Percentiles rank a stretch among this genome's conserved stretches.
Conservation (phyloP, 192 early-diverging fungal species). For the Linnemannia elongata region DNA sequence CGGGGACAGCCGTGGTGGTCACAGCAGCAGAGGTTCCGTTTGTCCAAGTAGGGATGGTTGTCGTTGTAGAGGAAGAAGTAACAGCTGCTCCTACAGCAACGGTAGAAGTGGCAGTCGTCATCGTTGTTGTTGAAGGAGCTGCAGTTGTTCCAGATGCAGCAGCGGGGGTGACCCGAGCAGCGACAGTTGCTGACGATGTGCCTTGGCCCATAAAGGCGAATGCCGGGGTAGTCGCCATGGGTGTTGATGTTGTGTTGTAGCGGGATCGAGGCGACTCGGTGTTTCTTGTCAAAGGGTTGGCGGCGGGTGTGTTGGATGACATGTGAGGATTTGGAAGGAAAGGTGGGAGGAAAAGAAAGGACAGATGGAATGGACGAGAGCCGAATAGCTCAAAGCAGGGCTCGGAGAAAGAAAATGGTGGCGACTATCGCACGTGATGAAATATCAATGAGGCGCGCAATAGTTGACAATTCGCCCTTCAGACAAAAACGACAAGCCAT, state of each 20-base stretch:
- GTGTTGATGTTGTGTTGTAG: not conserved
- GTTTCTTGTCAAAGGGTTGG: not conserved
- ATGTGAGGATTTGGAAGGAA: not conserved
- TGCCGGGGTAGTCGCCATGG: not conserved
- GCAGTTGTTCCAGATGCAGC: constrained; percentile 27
- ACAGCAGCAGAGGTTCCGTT: not conserved
- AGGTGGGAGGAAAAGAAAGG: no score
- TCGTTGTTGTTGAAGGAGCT: not conserved
- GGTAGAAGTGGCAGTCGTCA: not conserved
- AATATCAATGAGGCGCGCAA: no score
- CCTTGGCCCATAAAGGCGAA: constrained; percentile 5
- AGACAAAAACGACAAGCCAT: no score
- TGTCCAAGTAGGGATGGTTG: not conserved
- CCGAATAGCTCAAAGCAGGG: not conserved
- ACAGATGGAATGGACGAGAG: not conserved
- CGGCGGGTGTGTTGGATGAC: not conserved
- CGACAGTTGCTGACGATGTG: not conserved
- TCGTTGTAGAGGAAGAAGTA: not conserved
- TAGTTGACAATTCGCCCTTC: no score
- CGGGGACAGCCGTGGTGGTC: not conserved
- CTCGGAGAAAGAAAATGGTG: no score
- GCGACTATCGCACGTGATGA: no score
- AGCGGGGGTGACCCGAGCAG: constrained; percentile 27
- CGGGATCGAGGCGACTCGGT: constrained; percentile 4
- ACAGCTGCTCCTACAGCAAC: not conserved